These are phyloP conservation scores for Penicillium mononematosum DNA, from an alignment of 495 filamentous ascomycete genomes.

Conservation along the genomic window DNA sequence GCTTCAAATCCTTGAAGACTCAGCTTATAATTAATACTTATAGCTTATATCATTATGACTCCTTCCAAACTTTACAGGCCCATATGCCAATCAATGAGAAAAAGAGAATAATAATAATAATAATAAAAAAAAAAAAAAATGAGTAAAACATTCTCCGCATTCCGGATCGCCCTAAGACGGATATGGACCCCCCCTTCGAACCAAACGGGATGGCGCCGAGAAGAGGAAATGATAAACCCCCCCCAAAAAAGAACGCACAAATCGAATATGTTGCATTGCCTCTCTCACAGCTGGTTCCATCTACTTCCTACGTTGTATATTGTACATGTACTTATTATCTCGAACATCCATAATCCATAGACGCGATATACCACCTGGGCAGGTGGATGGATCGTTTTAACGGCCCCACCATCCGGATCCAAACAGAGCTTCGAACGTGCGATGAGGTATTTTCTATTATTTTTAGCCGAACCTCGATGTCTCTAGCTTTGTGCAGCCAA, in stretches of 20 bases:
- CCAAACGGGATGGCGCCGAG: conserved; percentile 11
- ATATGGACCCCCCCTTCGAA: conserved; percentile 3
- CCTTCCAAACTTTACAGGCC: neutral
- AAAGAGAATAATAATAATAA: neutral
- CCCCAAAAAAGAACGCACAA: neutral
- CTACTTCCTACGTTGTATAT: neutral
- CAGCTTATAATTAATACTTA: neutral
- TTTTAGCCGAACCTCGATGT: conserved; percentile 5
- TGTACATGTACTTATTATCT: neutral
- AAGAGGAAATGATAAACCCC: conserved; percentile 11
- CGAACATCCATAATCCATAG: neutral
- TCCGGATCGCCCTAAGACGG: conserved; percentile 14
- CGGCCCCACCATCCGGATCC: conserved; percentile 43
- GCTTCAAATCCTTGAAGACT: conserved; percentile 5
- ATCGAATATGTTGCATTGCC: neutral
- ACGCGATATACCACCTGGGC: neutral
- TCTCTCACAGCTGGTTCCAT: neutral
- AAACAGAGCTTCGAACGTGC: conserved; percentile 18
- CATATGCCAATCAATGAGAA: neutral
- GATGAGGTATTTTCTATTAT: neutral
- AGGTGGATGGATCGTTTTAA: neutral
- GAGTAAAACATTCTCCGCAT: conserved; percentile 17
- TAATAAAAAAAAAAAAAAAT: conserved; percentile 1
- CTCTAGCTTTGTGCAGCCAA: neutral
- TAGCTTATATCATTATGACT: neutral